These are phyloP conservation scores for Lipomyces sp. DNA, from an alignment of 805 yeast species.

Conservation along the genomic window DNA sequence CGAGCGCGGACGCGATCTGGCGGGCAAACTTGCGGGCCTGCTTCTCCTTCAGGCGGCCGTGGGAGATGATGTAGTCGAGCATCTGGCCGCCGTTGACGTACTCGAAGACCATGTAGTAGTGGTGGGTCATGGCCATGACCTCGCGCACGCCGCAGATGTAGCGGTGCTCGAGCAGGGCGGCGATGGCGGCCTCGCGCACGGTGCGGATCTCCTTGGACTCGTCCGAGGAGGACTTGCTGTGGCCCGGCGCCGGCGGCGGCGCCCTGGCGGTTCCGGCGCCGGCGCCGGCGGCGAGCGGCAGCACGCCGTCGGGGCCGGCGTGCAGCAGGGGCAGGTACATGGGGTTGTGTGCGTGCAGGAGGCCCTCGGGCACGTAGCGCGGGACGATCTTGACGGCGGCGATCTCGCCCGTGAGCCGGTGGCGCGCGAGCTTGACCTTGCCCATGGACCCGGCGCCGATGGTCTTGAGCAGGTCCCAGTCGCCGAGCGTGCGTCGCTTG, in stretches of 20 bases:
- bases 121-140: constrained; percentile 94
- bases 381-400: constrained; percentile 45
- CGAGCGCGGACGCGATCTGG: constrained; percentile 89
- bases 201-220: constrained; percentile 88
- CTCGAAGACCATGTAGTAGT: constrained; percentile 94
- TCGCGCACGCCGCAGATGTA: constrained; percentile 88
- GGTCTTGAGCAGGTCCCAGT: constrained; percentile 93
- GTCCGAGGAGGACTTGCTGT: constrained; percentile 45
- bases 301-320: constrained; percentile 39
- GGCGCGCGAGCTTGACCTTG: constrained; percentile 90
- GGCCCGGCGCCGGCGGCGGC: constrained; percentile 38
- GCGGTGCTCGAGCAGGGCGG: constrained; percentile 84
- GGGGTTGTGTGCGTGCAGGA: constrained; percentile 44
- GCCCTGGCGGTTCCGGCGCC: constrained; percentile 55
- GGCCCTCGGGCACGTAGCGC: constrained; percentile 25
- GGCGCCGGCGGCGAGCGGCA: constrained; percentile 40
- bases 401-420: constrained; percentile 66
- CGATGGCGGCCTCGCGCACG: constrained; percentile 91
- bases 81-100: constrained; percentile 96
- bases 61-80: constrained; percentile 94
- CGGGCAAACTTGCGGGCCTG: constrained; percentile 94
- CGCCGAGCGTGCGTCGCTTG: constrained; percentile 83
- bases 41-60: constrained; percentile 88
- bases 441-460: constrained; percentile 99
- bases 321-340: constrained; percentile 67